Evolutionary conservation across 78 protist species (phyloP).

Genomic region (Acrasis kona): DNA sequence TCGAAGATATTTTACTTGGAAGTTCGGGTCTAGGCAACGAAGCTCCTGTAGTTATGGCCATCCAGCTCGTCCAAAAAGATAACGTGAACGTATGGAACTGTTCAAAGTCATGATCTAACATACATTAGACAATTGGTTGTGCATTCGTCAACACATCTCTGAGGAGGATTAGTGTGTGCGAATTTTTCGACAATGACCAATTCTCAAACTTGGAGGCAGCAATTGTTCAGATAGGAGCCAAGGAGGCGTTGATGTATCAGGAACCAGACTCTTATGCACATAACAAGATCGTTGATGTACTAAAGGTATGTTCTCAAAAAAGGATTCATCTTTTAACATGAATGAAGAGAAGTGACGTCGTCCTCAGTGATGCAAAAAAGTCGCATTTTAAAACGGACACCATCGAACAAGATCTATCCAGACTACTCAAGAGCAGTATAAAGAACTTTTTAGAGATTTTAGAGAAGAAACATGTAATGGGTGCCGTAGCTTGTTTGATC

Average conservation of each 20-base stretch:
- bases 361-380: conserved; percentile 23
- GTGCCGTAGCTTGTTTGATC: neutral
- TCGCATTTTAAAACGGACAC: no score
- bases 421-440: neutral
- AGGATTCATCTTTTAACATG: no score
- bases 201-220: conserved; percentile 23
- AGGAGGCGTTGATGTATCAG: conserved; percentile 22
- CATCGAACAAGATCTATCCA: neutral
- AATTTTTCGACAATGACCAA: conserved; percentile 46
- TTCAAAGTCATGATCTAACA: no score
- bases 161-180: neutral
- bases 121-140: conserved; percentile 21
- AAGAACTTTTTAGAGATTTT: neutral
- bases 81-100: no score
- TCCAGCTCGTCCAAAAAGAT: no score
- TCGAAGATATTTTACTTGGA: no score
- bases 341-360: no score
- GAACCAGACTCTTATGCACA: neutral
- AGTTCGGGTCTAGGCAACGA: no score
- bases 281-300: conserved; percentile 5
- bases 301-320: conserved; percentile 6
- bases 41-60: no score
- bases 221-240: conserved; percentile 36
- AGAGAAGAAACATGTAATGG: neutral
- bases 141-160: conserved; percentile 4